Evolutionary conservation across 352 stramenopile species (phyloP).

Genomic region (Aphanomyces invadans): DNA sequence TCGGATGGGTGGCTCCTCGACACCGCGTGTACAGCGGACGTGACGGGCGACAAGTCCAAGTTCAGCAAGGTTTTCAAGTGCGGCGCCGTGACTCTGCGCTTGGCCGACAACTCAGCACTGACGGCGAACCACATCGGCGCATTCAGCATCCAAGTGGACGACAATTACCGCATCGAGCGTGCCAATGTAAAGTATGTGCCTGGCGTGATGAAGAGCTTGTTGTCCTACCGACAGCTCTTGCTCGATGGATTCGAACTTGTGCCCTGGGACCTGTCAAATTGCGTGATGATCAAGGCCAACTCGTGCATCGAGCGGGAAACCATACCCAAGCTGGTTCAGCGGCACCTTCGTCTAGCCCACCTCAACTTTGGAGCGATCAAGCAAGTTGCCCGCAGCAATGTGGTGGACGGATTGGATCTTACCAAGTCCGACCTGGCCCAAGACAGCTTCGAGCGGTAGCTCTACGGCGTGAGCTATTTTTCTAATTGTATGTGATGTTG

Average conservation of each 20-base stretch:
- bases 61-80: background rate
- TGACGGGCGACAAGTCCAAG: background rate
- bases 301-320: no score
- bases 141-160: background rate
- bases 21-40: background rate
- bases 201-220: background rate
- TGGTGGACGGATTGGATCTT: background rate
- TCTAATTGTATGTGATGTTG: no score
- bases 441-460: no score
- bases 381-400: background rate
- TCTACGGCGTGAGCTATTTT: no score
- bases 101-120: background rate
- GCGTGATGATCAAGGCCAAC: background rate
- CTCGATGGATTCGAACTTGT: background rate
- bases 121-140: background rate
- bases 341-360: conserved; percentile 1
- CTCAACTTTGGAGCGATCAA: conserved; percentile 15
- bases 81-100: background rate
- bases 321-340: background rate
- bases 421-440: background rate
- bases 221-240: background rate
- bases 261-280: background rate
- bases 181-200: background rate
- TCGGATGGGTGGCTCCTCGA: background rate
- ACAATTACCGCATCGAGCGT: background rate